These are phyloP conservation scores for Lagenidium giganteum DNA, from an alignment of 352 stramenopile genomes.

Conservation along the genomic window DNA sequence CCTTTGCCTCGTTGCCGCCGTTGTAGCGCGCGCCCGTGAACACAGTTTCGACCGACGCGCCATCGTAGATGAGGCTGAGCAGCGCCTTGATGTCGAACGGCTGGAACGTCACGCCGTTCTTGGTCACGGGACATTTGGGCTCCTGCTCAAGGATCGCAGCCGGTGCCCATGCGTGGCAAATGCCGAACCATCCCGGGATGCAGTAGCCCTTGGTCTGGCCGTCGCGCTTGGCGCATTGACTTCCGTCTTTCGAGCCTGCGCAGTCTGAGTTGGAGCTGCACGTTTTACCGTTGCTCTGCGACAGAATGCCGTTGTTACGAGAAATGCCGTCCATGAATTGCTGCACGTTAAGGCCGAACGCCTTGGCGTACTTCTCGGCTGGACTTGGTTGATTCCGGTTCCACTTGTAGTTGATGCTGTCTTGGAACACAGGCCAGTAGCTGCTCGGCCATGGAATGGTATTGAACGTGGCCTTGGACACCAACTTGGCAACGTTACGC, in stretches of 20 bases:
- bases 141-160: constrained; percentile 11
- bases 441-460: constrained; percentile 40
- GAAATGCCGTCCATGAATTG: constrained; percentile 5
- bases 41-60: not conserved
- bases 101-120: constrained; percentile 18
- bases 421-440: constrained; percentile 61
- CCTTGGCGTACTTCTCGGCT: constrained; percentile 9
- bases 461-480: not conserved
- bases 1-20: not conserved
- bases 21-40: constrained; percentile 6
- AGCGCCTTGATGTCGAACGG: constrained; percentile 21
- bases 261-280: constrained; percentile 5
- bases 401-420: constrained; percentile 65
- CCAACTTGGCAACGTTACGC: constrained; percentile 12
- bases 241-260: constrained; percentile 5
- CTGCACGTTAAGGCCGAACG: constrained; percentile 5
- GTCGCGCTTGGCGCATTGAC: constrained; percentile 11
- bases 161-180: constrained; percentile 2
- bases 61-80: constrained; percentile 5
- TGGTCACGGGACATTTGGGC: constrained; percentile 9
- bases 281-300: not conserved
- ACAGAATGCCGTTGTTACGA: constrained; percentile 8
- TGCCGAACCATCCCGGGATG: not conserved
- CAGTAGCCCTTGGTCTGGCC: constrained; percentile 2
- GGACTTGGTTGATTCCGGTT: not conserved